Base-by-base conservation (phyloP, 768 basidiomycete species). In the Suillus bovinus region DNA sequence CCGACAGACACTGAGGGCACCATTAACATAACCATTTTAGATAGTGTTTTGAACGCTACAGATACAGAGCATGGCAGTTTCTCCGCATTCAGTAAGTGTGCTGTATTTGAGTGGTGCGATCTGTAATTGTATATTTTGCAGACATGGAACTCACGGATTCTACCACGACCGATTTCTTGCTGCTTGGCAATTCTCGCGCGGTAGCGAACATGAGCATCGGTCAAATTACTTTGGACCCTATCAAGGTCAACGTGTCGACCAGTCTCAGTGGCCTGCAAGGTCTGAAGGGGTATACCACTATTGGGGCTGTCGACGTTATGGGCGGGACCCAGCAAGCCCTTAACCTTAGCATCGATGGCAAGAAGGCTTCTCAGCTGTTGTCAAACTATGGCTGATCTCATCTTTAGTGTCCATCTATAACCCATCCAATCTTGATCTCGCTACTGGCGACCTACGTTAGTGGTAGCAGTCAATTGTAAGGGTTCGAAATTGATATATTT, bases 221-320 rank as follows among this genome's bases (percentile, higher is more conserved):
- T 42, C 78, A 82, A 66, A 84, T 91, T 61, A 85, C 83, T n/a
- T 79, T 91, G 9, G 82, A 88, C 69, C 81, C 86, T 6, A 90
- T 91, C 71, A 84, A 83, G 61, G 87, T 91, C 70, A 84, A 90
- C 64, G 89, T 90, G 3, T 78, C 86, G 8, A 85, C 87, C 5
- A 78, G 76, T 17, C 73, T 91, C 54, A 74, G 78, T 24, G 90
- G 90, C 36, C 72, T 91, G 14, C 80, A 80, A 67, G 88, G 89
- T 33, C 72, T 91, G 46, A 80, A 86, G 49, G 82, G 81, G 11
- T 72, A 81, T 67, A 85, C 82, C 10, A 76, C 75, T 8, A 88
- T 91, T 60, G 74, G 79, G 29, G 75, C 69, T 16, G 87, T 91
- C 20, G 89, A 91, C 69, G 86, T 91, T 2, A 66, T 82, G 33